A percentile compares a stretch with the other conserved stretches of the same genome.
Evolutionary conservation across 352 stramenopile species (phyloP).

Genomic region (Hyaloperonospora arabidopsidis): DNA sequence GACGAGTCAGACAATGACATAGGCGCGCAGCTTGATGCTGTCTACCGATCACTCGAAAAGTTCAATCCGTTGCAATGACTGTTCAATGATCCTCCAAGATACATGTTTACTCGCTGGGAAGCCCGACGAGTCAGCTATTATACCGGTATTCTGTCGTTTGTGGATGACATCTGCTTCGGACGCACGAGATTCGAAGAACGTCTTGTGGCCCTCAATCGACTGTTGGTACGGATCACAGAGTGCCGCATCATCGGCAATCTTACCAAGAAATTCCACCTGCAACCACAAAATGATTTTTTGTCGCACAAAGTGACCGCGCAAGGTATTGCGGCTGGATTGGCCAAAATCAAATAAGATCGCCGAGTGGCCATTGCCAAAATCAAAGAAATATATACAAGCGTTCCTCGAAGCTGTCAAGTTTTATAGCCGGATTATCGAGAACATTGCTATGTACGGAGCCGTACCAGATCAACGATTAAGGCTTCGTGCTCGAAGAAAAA

Average conservation of each 20-base stretch:
- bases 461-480: slow-evolving; percentile 14
- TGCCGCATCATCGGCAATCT: slow-evolving; percentile 23
- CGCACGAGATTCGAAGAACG: neutral
- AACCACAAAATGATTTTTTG: slow-evolving; percentile 10
- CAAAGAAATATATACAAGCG: slow-evolving; percentile 16
- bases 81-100: too few relatives aligned
- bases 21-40: too few relatives aligned
- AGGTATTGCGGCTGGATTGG: slow-evolving; percentile 5
- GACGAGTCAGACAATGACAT: too few relatives aligned
- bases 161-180: slow-evolving; percentile 6
- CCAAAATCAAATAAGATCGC: slow-evolving; percentile 7
- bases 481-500: neutral
- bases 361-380: slow-evolving; percentile 6
- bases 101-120: too few relatives aligned
- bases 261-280: slow-evolving; percentile 17
- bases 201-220: neutral
- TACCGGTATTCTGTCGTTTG: too few relatives aligned
- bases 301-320: slow-evolving; percentile 7
- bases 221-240: slow-evolving; percentile 13
- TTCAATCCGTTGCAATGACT: too few relatives aligned
- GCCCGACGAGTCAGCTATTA: too few relatives aligned
- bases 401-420: slow-evolving; percentile 22
- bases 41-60: too few relatives aligned
- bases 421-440: slow-evolving; percentile 26
- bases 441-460: slow-evolving; percentile 12